phyloP scores from a whole-genome alignment of 495 filamentous ascomycete species.

The Trichoderma reesei region DNA sequence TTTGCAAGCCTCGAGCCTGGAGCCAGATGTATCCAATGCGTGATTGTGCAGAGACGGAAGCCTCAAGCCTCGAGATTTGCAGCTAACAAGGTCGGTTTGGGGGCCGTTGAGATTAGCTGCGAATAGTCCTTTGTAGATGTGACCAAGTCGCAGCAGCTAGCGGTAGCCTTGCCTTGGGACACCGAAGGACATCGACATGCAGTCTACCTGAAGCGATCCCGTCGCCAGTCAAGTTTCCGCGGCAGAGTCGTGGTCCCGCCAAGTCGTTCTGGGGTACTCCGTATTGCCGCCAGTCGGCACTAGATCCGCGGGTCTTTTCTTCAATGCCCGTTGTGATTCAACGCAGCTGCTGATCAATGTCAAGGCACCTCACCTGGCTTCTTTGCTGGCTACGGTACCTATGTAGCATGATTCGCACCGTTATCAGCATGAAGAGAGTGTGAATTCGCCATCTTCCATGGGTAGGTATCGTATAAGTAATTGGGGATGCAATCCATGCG shows the following conservation, averaged over 20 bases:
- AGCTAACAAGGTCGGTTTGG: neutral
- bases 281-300: neutral
- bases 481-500: neutral
- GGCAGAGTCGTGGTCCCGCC: neutral
- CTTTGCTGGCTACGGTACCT: neutral
- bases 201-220: neutral
- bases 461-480: no score
- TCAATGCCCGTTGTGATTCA: neutral
- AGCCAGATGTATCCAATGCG: neutral
- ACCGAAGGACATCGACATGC: no score
- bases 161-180: no score
- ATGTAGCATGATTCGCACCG: neutral
- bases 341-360: slow-evolving; percentile 4
- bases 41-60: neutral
- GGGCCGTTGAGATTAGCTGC: neutral
- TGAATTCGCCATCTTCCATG: neutral
- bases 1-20: no score
- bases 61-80: slow-evolving; percentile 1
- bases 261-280: neutral
- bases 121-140: no score
- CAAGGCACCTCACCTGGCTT: neutral
- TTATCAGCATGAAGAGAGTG: neutral
- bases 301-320: neutral
- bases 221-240: neutral
- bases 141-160: no score